Evolutionary conservation across 441 rosid genomes (phyloP).

Genomic region (Macaranga tanarius): DNA sequence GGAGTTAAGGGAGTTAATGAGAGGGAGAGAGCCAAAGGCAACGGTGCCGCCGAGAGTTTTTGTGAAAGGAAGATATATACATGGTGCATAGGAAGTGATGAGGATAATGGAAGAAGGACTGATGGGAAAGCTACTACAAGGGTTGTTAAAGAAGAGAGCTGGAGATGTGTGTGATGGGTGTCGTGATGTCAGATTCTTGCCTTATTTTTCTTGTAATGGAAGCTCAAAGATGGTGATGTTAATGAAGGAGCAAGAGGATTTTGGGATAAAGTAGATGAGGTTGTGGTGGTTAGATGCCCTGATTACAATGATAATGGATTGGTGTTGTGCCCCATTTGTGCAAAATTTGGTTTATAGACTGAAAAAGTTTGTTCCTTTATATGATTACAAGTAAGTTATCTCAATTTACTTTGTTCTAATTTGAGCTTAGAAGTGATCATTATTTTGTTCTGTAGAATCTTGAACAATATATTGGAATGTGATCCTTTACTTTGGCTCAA

Average conservation of each 20-base stretch:
- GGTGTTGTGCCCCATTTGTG: slow-evolving; percentile 82
- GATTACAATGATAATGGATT: slow-evolving; percentile 86
- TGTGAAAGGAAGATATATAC: slow-evolving; percentile 66
- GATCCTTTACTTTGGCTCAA: background rate
- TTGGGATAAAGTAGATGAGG: slow-evolving; percentile 20
- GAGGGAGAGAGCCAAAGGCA: slow-evolving; percentile 31
- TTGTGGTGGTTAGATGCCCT: slow-evolving; percentile 51
- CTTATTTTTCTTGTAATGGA: slow-evolving; percentile 71
- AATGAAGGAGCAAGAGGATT: slow-evolving; percentile 41
- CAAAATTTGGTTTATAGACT: slow-evolving; percentile 30
- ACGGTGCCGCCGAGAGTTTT: slow-evolving; percentile 63
- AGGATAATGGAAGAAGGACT: slow-evolving; percentile 62
- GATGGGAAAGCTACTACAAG: slow-evolving; percentile 51
- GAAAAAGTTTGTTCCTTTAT: background rate
- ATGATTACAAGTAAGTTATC: slow-evolving; percentile 17
- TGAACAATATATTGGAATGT: background rate
- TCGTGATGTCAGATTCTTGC: slow-evolving; percentile 69
- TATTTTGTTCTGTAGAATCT: background rate
- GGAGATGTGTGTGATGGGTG: slow-evolving; percentile 69
- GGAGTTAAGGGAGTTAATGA: slow-evolving; percentile 61
- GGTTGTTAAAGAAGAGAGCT: slow-evolving; percentile 47
- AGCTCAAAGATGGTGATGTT: slow-evolving; percentile 64
- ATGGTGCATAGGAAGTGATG: slow-evolving; percentile 72
- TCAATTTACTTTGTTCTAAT: slow-evolving; percentile 16
- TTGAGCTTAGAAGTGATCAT: background rate